Percentiles rank a stretch among this genome's conserved stretches.
These are phyloP conservation scores for Gloeophyllum trabeum DNA, from an alignment of 768 basidiomycete genomes.

Conservation along the genomic window DNA sequence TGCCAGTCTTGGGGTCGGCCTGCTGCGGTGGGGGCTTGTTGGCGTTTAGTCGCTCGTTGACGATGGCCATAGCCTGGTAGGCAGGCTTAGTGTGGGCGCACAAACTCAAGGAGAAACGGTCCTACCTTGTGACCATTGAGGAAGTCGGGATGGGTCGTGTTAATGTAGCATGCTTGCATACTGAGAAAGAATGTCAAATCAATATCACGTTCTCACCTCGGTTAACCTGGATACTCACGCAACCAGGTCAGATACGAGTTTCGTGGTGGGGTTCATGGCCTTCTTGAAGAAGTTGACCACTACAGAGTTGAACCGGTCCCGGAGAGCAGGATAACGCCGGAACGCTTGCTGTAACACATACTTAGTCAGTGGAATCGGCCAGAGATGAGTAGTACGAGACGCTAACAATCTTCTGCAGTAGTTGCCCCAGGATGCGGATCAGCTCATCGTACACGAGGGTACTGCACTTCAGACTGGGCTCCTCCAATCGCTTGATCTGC, in stretches of 20 bases:
- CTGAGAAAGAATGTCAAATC: no score
- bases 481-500: constrained; percentile 94
- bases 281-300: constrained; percentile 97
- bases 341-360: constrained; percentile 87
- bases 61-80: constrained; percentile 84
- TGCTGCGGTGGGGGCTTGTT: constrained; percentile 54
- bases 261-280: constrained; percentile 88
- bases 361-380: constrained; percentile 1
- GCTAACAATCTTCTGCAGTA: constrained; percentile 76
- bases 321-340: constrained; percentile 91
- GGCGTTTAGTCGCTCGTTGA: constrained; percentile 74
- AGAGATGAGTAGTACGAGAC: background rate
- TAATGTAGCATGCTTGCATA: constrained; percentile 99
- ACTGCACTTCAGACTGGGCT: constrained; percentile 88
- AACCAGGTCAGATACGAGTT: constrained; percentile 89
- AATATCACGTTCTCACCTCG: no score
- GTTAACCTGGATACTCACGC: no score
- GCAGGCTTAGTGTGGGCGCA: constrained; percentile 20
- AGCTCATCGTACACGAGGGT: constrained; percentile 95
- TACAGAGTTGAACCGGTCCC: constrained; percentile 90
- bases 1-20: constrained; percentile 63
- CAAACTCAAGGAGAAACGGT: constrained; percentile 11
- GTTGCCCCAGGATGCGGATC: constrained; percentile 87
- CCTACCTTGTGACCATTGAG: constrained; percentile 93
- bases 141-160: constrained; percentile 99